Conservation (phyloP, 2,329 filamentous ascomycete genomes). For the Hymenoscyphus albidus region DNA sequence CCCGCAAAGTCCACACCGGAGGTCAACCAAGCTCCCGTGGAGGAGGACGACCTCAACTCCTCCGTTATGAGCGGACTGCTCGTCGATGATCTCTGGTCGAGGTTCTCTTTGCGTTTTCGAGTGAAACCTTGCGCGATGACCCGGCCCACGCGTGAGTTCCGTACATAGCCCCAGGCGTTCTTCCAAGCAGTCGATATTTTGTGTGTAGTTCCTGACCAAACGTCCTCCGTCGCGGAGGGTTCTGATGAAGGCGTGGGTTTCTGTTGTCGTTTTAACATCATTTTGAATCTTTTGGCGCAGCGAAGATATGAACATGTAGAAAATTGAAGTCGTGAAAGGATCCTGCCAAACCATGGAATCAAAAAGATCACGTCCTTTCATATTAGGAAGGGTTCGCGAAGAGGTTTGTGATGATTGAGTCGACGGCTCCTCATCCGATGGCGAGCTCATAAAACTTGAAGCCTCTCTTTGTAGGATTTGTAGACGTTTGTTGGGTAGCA, state of each 20-base stretch:
- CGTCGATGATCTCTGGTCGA: conserved; percentile 34
- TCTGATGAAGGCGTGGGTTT: conserved; percentile 65
- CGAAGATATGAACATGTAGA: conserved; percentile 68
- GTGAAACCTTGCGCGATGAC: conserved; percentile 57
- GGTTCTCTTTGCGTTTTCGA: conserved; percentile 41
- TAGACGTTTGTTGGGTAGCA: conserved; percentile 1
- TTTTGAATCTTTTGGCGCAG: conserved; percentile 58
- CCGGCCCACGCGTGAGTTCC: conserved; percentile 57
- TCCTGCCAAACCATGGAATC: conserved; percentile 68
- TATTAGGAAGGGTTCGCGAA: conserved; percentile 47
- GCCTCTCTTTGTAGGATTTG: conserved; percentile 15
- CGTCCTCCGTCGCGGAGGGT: conserved; percentile 64
- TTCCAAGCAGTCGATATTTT: conserved; percentile 73
- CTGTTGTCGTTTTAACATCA: conserved; percentile 56
- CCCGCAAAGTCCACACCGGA: conserved; percentile 62
- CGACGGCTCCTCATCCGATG: conserved; percentile 14
- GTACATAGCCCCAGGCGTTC: conserved; percentile 65
- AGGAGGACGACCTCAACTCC: conserved; percentile 56
- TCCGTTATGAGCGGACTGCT: conserved; percentile 22
- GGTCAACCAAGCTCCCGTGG: conserved; percentile 62
- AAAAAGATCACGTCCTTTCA: conserved; percentile 69
- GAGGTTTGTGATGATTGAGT: conserved; percentile 27
- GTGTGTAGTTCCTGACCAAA: conserved; percentile 68
- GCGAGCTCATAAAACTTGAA: conserved; percentile 13
- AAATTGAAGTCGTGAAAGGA: conserved; percentile 63